Percentiles rank a stretch among this genome's conserved stretches.
Conservation (phyloP, 2,329 filamentous ascomycete genomes). For the Blastomyces gilchristii region DNA sequence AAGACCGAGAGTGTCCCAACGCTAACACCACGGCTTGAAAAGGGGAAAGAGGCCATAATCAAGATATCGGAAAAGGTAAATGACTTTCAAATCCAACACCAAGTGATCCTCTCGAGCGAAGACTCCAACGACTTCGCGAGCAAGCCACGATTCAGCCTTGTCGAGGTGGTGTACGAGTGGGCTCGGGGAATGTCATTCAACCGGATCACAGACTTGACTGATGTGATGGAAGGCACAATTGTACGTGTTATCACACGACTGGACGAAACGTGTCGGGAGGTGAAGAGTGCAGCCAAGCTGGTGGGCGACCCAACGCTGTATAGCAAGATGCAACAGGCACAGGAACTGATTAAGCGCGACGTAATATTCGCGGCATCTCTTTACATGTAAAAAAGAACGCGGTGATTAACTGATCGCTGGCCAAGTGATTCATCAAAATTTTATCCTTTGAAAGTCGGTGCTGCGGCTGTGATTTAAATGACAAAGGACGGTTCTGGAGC, state of each 20-base stretch:
- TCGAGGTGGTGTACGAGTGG: slow-evolving; percentile 99
- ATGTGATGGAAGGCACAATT: slow-evolving; percentile 94
- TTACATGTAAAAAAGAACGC: slow-evolving; percentile 56
- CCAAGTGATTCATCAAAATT: neutral
- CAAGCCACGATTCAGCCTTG: slow-evolving; percentile 78
- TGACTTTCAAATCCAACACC: slow-evolving; percentile 73
- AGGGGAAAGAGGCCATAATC: slow-evolving; percentile 75
- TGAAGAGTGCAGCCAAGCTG: slow-evolving; percentile 91
- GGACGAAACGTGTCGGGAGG: slow-evolving; percentile 93
- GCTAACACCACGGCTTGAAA: slow-evolving; percentile 69
- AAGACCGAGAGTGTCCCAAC: slow-evolving; percentile 77
- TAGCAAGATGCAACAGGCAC: slow-evolving; percentile 91
- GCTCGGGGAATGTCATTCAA: slow-evolving; percentile 96
- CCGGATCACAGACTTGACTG: slow-evolving; percentile 89
- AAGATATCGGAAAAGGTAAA: slow-evolving; percentile 89
- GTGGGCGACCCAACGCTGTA: slow-evolving; percentile 90
- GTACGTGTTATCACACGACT: slow-evolving; percentile 86
- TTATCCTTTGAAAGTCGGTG: neutral
- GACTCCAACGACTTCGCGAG: slow-evolving; percentile 89
- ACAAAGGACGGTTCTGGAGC: neutral
- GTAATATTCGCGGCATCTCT: slow-evolving; percentile 82
- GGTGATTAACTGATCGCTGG: neutral
- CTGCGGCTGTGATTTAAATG: neutral
- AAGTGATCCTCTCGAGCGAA: slow-evolving; percentile 82
- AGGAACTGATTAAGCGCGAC: slow-evolving; percentile 95